Evolutionary conservation across 805 yeast genomes (phyloP), one percentile per base, ranked within the genome.

Genomic region (Sungouiella thailandica): DNA sequence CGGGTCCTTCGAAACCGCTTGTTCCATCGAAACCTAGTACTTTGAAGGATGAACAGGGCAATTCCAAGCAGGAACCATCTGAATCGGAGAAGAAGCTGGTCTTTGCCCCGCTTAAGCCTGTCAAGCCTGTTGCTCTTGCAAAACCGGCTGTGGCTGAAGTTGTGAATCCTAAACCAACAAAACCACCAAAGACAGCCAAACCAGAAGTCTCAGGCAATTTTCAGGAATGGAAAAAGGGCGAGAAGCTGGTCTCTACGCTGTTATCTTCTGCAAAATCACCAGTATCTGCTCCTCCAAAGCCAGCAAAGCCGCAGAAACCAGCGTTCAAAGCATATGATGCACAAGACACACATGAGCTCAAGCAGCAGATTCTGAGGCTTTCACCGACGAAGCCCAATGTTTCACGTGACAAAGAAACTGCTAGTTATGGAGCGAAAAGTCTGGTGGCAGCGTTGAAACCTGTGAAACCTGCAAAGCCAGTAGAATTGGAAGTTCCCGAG

Each of bases 101-200:
- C 9, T 7, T 9, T 19, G 9, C 22, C 7, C 22, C 22, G 9
- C 9, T 19, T 7, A 19, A 19, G 22, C 22, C 22, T 9, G 22
- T 19, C 22, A 19, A 19, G 9, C 22, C 22, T 7, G 8, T 9
- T 7, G 9, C 22, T 19, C 9, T 9, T 7, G 7, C 22, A 9
- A 19, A 19, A 19, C 22, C 22, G 9, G 7, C 22, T 7, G 7
- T 19, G 22, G 22, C 22, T 7, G 7, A 5, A 11, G 35, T 25
- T 4, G 24, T 18, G n/a, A 47, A 41, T n/a, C 40, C 48, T 24
- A 43, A 36, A 24, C 50, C 51, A 4, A 33, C 40, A 9, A 40
- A 44, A 33, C 34, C 44, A 11, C 34, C 40, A 9, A 40, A 44
- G 31, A 33, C 44, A 11, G 8, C 34, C 40, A 29, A 39, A 18